Evolutionary conservation across 1,284 basidiomycete species (phyloP).

Genomic region (Boletus austroedulis): DNA sequence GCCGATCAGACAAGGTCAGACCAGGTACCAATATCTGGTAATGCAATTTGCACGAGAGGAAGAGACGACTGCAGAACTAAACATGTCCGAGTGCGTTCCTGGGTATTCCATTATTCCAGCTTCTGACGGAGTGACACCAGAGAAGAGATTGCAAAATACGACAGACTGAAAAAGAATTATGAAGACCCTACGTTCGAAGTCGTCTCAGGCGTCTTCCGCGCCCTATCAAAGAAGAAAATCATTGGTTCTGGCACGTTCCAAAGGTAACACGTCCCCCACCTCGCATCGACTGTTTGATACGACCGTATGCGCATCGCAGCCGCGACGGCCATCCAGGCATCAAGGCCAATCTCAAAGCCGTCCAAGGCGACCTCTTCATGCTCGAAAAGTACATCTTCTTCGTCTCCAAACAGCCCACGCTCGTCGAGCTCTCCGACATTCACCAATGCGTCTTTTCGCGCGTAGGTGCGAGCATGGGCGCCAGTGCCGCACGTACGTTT

Average conservation of each 20-base stretch:
- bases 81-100: conserved; percentile 79
- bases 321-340: conserved; percentile 77
- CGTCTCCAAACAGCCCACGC: conserved; percentile 93
- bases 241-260: conserved; percentile 82
- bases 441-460: conserved; percentile 93
- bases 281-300: neutral
- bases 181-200: conserved; percentile 95
- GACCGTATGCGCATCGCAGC: conserved; percentile 37
- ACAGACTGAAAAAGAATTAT: conserved; percentile 87
- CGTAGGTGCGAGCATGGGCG: conserved; percentile 84
- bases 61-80: conserved; percentile 94
- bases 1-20: conserved; percentile 98
- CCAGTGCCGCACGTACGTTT: conserved; percentile 87
- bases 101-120: neutral
- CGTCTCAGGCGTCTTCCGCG: conserved; percentile 92
- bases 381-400: conserved; percentile 98
- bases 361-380: conserved; percentile 96
- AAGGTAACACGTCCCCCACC: conserved; percentile 48
- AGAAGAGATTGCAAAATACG: conserved; percentile 72
- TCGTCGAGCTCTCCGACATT: conserved; percentile 90
- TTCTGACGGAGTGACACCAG: conserved; percentile 38
- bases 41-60: conserved; percentile 98
- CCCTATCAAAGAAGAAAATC: conserved; percentile 88
- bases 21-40: conserved; percentile 95
- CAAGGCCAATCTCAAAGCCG: conserved; percentile 97